phyloP scores from a whole-genome alignment of 106 monocot genomes.

The Chionographis japonica region DNA sequence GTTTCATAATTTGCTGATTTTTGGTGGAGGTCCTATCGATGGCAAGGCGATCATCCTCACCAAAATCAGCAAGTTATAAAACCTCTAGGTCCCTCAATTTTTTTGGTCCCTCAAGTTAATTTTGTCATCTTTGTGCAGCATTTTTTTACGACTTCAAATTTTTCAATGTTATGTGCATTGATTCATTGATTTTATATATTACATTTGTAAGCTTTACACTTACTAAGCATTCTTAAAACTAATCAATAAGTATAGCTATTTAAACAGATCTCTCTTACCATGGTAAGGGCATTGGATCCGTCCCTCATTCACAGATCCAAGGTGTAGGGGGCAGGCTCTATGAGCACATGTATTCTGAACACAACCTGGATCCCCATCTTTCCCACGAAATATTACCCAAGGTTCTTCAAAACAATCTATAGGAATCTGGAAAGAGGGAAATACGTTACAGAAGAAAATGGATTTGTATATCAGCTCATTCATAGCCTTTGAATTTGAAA shows the following conservation, averaged over 20 bases:
- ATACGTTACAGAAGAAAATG: neutral
- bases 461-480: neutral
- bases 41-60: too few species aligned
- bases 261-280: slow-evolving; percentile 38
- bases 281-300: slow-evolving; percentile 92
- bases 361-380: slow-evolving; percentile 81
- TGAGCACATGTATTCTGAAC: slow-evolving; percentile 96
- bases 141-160: too few species aligned
- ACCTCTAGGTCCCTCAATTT: too few species aligned
- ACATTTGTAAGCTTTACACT: too few species aligned
- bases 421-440: slow-evolving; percentile 47
- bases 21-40: too few species aligned
- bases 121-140: too few species aligned
- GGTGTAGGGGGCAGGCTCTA: slow-evolving; percentile 92
- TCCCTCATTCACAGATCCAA: slow-evolving; percentile 85
- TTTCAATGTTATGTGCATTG: too few species aligned
- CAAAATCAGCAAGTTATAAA: too few species aligned
- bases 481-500: neutral
- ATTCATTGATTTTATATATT: too few species aligned
- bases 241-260: neutral
- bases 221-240: too few species aligned
- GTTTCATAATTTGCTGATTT: too few species aligned
- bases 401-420: slow-evolving; percentile 94
- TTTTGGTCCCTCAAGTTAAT: too few species aligned
- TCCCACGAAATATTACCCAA: slow-evolving; percentile 93